phyloP scores from a whole-genome alignment of 805 yeast species.

The Myxozyma neotropica region DNA sequence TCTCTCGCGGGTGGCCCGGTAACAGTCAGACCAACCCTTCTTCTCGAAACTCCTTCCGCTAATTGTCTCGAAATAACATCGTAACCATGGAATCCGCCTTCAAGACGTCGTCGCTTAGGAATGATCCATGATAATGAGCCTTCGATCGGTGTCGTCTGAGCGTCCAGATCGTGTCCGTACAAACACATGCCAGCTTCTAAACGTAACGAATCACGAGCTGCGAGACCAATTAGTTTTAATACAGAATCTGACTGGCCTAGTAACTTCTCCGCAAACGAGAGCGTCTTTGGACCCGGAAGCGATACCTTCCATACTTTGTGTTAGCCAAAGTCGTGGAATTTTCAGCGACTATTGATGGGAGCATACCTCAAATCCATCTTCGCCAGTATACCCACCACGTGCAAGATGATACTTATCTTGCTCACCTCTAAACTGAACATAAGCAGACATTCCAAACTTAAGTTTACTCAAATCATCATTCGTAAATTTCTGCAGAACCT shows the following conservation, averaged over 20 bases:
- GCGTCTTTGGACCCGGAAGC: slow-evolving; percentile 42
- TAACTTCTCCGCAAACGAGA: slow-evolving; percentile 65
- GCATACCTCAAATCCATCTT: slow-evolving; percentile 94
- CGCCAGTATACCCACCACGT: slow-evolving; percentile 97
- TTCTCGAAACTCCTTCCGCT: slow-evolving; percentile 51
- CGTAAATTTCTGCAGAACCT: slow-evolving; percentile 65
- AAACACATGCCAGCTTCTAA: slow-evolving; percentile 98
- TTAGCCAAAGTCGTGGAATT: not conserved
- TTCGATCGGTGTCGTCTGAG: slow-evolving; percentile 79
- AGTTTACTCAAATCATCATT: slow-evolving; percentile 59
- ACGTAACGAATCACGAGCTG: slow-evolving; percentile 96
- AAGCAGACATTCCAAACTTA: slow-evolving; percentile 62
- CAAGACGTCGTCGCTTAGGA: slow-evolving; percentile 72
- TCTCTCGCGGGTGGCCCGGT: slow-evolving; percentile 92
- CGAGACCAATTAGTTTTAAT: slow-evolving; percentile 88
- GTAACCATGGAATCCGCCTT: slow-evolving; percentile 73
- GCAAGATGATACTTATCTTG: slow-evolving; percentile 62
- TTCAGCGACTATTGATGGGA: not conserved
- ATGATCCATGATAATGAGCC: slow-evolving; percentile 89
- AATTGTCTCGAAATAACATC: slow-evolving; percentile 69
- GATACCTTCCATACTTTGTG: slow-evolving; percentile 37
- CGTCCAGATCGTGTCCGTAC: slow-evolving; percentile 89
- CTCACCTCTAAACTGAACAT: slow-evolving; percentile 33
- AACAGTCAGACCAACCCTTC: slow-evolving; percentile 72
- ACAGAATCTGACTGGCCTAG: slow-evolving; percentile 52